phyloP scores from a whole-genome alignment of 495 filamentous ascomycete species.

The Haplographium delicatum region DNA sequence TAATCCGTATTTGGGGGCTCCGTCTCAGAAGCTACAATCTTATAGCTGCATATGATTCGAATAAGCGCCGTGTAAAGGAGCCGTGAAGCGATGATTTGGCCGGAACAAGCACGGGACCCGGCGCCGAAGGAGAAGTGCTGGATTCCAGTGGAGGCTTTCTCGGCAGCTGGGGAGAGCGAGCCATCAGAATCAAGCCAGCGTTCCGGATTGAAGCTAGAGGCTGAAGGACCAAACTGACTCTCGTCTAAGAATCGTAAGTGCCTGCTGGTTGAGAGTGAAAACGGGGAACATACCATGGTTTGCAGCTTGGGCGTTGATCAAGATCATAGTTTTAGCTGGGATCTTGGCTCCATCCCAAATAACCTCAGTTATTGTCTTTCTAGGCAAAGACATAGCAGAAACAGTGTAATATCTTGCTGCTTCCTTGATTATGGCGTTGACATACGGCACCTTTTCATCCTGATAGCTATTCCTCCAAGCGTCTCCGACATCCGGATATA shows the following conservation, averaged over 20 bases:
- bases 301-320: constrained; percentile 53
- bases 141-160: constrained; percentile 33
- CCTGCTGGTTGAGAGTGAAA: not conserved
- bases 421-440: constrained; percentile 49
- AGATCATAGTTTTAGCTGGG: constrained; percentile 48
- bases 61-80: constrained; percentile 46
- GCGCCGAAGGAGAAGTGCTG: constrained; percentile 48
- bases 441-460: constrained; percentile 44
- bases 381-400: constrained; percentile 46
- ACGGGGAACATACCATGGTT: constrained; percentile 43
- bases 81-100: constrained; percentile 44
- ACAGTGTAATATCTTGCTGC: constrained; percentile 52
- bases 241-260: constrained; percentile 32
- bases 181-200: constrained; percentile 37
- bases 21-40: constrained; percentile 43
- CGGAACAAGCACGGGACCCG: constrained; percentile 48
- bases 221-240: constrained; percentile 45
- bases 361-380: constrained; percentile 47
- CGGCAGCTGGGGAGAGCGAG: constrained; percentile 10
- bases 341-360: constrained; percentile 52
- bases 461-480: constrained; percentile 42
- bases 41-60: constrained; percentile 42
- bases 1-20: constrained; percentile 52
- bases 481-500: constrained; percentile 41
- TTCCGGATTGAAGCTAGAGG: constrained; percentile 47